A percentile compares a stretch with the other conserved stretches of the same genome.
These are phyloP conservation scores for Salix dunnii DNA, from an alignment of 345 rosid species.

Conservation along the genomic window DNA sequence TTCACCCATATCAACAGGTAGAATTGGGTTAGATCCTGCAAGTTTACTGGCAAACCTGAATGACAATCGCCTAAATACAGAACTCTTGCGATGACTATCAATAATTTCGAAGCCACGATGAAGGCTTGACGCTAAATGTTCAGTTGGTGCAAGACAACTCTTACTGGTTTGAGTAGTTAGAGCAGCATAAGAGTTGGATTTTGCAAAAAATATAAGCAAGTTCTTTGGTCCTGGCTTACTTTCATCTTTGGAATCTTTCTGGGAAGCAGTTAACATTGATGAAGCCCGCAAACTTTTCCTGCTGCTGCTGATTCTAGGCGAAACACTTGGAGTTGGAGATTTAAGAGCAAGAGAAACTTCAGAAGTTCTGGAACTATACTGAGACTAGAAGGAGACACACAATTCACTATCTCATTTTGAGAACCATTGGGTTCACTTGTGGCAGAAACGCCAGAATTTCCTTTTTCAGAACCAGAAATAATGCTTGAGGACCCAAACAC, in stretches of 20 bases:
- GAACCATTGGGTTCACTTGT: constrained; percentile 25
- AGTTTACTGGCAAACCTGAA: constrained; percentile 68
- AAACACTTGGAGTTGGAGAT: constrained; percentile 78
- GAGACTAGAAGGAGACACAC: constrained; percentile 43
- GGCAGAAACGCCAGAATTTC: constrained; percentile 10
- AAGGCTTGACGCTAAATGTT: constrained; percentile 91
- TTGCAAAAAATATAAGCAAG: constrained; percentile 32
- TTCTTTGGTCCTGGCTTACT: constrained; percentile 32
- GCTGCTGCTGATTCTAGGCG: constrained; percentile 67
- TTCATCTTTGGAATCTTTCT: constrained; percentile 49
- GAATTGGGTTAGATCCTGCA: constrained; percentile 43
- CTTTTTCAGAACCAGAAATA: constrained; percentile 21
- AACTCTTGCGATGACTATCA: constrained; percentile 62
- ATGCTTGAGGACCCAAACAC: constrained; percentile 25
- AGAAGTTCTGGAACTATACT: constrained; percentile 37
- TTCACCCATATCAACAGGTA: constrained; percentile 68
- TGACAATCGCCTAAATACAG: constrained; percentile 65
- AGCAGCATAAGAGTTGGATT: constrained; percentile 33
- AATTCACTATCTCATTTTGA: constrained; percentile 26
- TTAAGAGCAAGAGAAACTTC: constrained; percentile 52
- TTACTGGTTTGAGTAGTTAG: constrained; percentile 38
- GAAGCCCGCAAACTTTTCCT: constrained; percentile 88
- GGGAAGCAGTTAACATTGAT: constrained; percentile 69
- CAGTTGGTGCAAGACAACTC: constrained; percentile 47
- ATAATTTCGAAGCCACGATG: constrained; percentile 89